Base-by-base conservation (phyloP, 148 eudicot species). In the Rhododendron mucronatum region DNA sequence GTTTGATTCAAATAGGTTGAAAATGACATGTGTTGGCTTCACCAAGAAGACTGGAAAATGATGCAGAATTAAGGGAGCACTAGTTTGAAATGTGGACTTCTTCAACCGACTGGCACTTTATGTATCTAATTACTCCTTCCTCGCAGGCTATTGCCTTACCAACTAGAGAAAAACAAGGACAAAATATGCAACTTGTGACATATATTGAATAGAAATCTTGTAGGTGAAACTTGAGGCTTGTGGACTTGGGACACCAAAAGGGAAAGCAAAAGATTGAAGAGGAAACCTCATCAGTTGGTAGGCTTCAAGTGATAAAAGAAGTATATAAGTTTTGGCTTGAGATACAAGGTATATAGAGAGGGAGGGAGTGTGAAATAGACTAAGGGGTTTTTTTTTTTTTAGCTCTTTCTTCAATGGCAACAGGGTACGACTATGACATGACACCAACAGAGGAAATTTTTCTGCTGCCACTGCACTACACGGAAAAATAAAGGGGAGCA, bases 391-490 rank as follows among this genome's bases (percentile, higher is more conserved):
- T 51, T 37, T 2, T 2, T 51, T 37, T 37, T 76, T 76, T 76
- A 2, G 48, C 80, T 77, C 28, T 26, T 77, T 41, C 45, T 77
- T 8, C 80, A 23, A 39, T 39, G 80, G 11, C 50, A 21, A 20
- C 44, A 77, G 50, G 50, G 21, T 59, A 57, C 65, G 88, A 89
- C 80, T 59, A 73, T 78, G 90, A 89, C 90, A 61, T 81, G 59
- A 77, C 85, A 89, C 85, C 89, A 84, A 86, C 69, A 86, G n/a
- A 53, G 74, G 13, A 15, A 30, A 65, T 44, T 71, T 35, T 23
- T 45, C 26, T 45, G 13, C 16, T 45, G 18, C 26, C 35, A 78
- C n/a, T 45, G 53, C 81, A 55, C 28, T 23, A 78, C 33, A 45
- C 48, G n/a, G 47, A 39, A 41, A 75, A 20, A 41, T 6, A 78